Percentiles rank a stretch among this genome's conserved stretches.
Evolutionary conservation across 2,329 filamentous ascomycete genomes (phyloP).

Genomic region (Anthostomella pinea): DNA sequence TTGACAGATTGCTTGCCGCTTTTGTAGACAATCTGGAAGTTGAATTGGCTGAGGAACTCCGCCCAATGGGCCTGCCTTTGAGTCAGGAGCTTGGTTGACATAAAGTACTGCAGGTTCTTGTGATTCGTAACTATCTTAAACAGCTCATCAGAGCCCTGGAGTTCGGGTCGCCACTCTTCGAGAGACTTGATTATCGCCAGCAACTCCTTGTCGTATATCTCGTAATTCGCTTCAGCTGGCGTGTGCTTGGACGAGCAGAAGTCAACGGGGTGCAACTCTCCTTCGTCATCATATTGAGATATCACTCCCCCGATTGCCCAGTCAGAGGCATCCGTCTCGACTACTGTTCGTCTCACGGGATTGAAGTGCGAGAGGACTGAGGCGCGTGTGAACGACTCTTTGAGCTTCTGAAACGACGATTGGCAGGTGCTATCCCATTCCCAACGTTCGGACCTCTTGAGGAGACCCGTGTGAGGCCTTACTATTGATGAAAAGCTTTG

Average conservation of each 20-base stretch:
- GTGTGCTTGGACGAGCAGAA: too few species aligned
- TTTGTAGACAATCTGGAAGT: too few species aligned
- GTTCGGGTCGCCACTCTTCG: constrained; percentile 5
- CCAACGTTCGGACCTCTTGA: constrained; percentile 1
- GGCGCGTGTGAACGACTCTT: neutral
- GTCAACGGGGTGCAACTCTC: too few species aligned
- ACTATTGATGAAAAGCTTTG: constrained; percentile 1
- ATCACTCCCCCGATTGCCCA: constrained; percentile 1
- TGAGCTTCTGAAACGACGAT: neutral
- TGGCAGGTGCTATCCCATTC: neutral
- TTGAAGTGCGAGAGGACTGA: neutral
- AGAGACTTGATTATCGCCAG: constrained; percentile 5
- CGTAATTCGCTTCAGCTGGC: too few species aligned
- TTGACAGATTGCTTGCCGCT: too few species aligned
- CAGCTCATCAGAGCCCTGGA: constrained; percentile 6
- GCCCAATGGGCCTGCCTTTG: too few species aligned
- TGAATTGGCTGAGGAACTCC: too few species aligned
- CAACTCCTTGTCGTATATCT: too few species aligned
- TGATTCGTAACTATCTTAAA: too few species aligned
- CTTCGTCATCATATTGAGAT: neutral
- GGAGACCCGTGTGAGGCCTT: neutral
- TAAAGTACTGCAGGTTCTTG: too few species aligned
- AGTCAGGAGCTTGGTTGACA: too few species aligned
- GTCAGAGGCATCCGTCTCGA: constrained; percentile 1
- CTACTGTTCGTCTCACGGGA: neutral